A percentile compares a stretch with the other conserved stretches of the same genome.
These are phyloP conservation scores for Rhamnella rubrinervis DNA, from an alignment of 331 rosid species.

Conservation along the genomic window DNA sequence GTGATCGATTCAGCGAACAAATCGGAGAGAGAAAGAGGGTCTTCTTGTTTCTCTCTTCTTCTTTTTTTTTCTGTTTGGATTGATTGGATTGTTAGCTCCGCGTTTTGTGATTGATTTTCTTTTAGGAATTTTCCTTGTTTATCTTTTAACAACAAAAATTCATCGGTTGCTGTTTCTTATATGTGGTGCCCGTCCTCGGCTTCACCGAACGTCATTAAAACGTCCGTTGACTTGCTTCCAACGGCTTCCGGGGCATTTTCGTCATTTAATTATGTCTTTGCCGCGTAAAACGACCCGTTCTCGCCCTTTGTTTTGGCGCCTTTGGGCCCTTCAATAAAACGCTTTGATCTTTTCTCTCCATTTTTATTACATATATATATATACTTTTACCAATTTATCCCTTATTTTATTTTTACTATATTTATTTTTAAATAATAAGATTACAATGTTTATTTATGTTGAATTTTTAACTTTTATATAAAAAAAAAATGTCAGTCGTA, in stretches of 20 bases:
- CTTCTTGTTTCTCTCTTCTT: background rate
- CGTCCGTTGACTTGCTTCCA: background rate
- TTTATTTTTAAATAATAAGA: background rate
- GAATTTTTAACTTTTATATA: too few relatives aligned
- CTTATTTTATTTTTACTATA: too few relatives aligned
- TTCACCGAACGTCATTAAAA: conserved; percentile 11
- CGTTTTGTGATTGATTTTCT: background rate
- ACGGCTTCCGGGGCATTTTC: conserved; percentile 20
- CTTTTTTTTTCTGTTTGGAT: background rate
- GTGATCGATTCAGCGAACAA: conserved; percentile 28
- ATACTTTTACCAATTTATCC: too few relatives aligned
- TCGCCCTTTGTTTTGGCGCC: background rate
- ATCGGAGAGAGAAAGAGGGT: conserved; percentile 8
- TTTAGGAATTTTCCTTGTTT: too few relatives aligned
- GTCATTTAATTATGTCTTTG: conserved; percentile 23
- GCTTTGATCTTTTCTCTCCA: background rate
- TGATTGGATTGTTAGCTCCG: background rate
- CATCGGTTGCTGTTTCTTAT: background rate
- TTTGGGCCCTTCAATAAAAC: background rate
- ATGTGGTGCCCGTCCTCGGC: background rate
- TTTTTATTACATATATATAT: too few relatives aligned
- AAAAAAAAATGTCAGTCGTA: too few relatives aligned
- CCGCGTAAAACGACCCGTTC: conserved; percentile 54
- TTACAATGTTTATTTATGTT: too few relatives aligned
- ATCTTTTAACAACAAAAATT: too few relatives aligned